phyloP scores from a whole-genome alignment of 2,329 filamentous ascomycete genomes.

The Gremmenia infestans region DNA sequence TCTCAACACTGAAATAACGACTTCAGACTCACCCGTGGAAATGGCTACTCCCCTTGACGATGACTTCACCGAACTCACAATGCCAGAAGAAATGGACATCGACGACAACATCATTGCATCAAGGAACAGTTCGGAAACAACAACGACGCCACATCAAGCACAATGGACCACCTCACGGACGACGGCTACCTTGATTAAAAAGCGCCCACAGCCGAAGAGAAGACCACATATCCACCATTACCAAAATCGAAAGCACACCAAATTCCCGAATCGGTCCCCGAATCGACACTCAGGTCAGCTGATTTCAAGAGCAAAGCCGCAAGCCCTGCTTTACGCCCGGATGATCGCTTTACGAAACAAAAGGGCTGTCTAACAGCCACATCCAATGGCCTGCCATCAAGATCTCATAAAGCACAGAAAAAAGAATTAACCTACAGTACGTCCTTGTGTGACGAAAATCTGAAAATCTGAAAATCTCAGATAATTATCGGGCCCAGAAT shows the following conservation, averaged over 20 bases:
- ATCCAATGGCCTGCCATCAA: too few species aligned
- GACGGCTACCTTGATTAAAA: conserved; percentile 7
- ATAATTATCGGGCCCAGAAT: too few species aligned
- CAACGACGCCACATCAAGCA: neutral
- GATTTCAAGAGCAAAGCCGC: neutral
- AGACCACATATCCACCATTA: conserved; percentile 4
- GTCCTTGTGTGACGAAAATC: too few species aligned
- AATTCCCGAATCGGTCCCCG: neutral
- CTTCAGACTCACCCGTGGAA: neutral
- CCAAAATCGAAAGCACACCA: conserved; percentile 4
- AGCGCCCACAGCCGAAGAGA: conserved; percentile 1
- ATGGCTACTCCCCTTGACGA: neutral
- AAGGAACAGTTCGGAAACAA: conserved; percentile 3
- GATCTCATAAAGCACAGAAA: too few species aligned
- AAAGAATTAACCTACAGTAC: too few species aligned
- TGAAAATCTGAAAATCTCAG: too few species aligned
- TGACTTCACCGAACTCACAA: neutral
- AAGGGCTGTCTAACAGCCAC: too few species aligned
- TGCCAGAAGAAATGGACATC: too few species aligned
- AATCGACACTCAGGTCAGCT: neutral
- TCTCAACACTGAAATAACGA: neutral
- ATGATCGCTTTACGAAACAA: too few species aligned
- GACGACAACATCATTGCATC: conserved; percentile 5
- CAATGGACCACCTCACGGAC: conserved; percentile 3
- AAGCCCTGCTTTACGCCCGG: too few species aligned